Conservation (phyloP, 1,284 basidiomycete species). For the Pholiota adiposa region DNA sequence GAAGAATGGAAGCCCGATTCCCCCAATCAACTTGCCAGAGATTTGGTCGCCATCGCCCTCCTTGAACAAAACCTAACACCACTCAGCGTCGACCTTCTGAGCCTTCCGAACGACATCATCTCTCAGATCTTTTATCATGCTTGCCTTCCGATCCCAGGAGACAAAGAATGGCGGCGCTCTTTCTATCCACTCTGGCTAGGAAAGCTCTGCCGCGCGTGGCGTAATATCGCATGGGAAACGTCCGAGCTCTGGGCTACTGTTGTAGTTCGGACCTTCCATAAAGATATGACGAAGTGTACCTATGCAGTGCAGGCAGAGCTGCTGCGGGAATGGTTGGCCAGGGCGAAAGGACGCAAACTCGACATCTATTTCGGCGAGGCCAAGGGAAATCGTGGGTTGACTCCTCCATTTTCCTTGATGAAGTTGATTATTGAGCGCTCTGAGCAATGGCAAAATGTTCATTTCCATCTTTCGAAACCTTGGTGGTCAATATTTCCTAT, state of each 20-base stretch:
- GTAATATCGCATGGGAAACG: constrained; percentile 8
- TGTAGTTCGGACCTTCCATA: constrained; percentile 1
- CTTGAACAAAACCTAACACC: not conserved
- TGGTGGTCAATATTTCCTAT: not conserved
- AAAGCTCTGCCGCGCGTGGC: constrained; percentile 15
- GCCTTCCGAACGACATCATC: constrained; percentile 9
- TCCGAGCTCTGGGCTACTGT: constrained; percentile 15
- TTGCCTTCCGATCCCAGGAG: constrained; percentile 4
- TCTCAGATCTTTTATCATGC: constrained; percentile 14
- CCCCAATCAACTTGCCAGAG: not conserved
- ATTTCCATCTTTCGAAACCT: constrained; percentile 6
- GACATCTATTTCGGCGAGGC: constrained; percentile 14
- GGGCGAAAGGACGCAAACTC: constrained; percentile 15
- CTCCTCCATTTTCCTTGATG: not conserved
- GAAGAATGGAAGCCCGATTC: not conserved
- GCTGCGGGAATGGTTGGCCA: constrained; percentile 15
- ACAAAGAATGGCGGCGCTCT: constrained; percentile 2
- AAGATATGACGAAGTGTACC: not conserved
- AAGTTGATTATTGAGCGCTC: not conserved
- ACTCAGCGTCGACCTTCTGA: constrained; percentile 2
- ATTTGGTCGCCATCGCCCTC: not conserved
- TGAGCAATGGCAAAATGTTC: constrained; percentile 12
- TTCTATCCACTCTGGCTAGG: constrained; percentile 14
- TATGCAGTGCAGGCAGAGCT: constrained; percentile 5
- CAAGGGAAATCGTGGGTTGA: not conserved